These are phyloP conservation scores for Davidsoniella eucalypti DNA, from an alignment of 2,329 filamentous ascomycete species.

Conservation along the genomic window DNA sequence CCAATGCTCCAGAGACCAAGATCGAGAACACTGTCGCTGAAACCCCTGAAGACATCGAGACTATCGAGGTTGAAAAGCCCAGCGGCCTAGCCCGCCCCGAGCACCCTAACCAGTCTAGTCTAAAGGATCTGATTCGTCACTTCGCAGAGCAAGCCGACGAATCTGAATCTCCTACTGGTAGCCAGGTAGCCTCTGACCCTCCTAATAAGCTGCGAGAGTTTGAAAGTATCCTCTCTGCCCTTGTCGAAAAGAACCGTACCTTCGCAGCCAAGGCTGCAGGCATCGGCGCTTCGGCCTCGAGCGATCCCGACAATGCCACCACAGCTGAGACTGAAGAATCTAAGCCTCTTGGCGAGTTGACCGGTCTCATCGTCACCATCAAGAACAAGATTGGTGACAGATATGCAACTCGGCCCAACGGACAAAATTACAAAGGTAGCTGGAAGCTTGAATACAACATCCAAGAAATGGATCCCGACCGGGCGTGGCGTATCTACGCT, in stretches of 20 bases:
- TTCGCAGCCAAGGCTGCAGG: neutral
- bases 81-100: constrained; percentile 7
- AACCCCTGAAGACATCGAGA: neutral
- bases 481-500: constrained; percentile 36
- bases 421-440: constrained; percentile 24
- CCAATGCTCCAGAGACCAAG: too few relatives aligned
- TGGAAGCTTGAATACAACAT: constrained; percentile 74
- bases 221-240: constrained; percentile 32
- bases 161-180: constrained; percentile 15
- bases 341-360: constrained; percentile 24
- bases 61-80: neutral
- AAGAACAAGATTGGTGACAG: constrained; percentile 55
- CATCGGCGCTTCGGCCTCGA: neutral
- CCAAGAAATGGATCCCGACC: constrained; percentile 35
- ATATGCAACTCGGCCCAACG: constrained; percentile 42
- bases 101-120: constrained; percentile 13
- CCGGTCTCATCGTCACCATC: constrained; percentile 56
- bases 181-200: constrained; percentile 15
- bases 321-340: neutral
- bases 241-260: constrained; percentile 20
- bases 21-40: too few relatives aligned
- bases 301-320: neutral
- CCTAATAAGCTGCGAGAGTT: constrained; percentile 29
- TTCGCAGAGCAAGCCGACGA: constrained; percentile 29
- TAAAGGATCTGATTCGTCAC: constrained; percentile 35